Conservation (phyloP, 2,329 filamentous ascomycete genomes). For the Massarina eburnea region DNA sequence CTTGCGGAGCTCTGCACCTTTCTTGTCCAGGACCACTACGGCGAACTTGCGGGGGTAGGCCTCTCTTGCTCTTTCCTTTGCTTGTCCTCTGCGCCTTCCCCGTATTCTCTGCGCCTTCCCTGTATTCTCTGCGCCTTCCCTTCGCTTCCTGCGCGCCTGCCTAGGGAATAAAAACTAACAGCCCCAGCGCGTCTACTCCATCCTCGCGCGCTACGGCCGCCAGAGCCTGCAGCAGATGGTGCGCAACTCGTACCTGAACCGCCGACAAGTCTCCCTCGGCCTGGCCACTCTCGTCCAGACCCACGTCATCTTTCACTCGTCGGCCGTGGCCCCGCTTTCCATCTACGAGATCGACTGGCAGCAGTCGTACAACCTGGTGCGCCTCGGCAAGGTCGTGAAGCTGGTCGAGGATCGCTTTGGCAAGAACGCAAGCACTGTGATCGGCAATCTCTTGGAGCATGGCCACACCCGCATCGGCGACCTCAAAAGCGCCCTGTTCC, state of each 20-base stretch:
- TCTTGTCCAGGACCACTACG: slow-evolving; percentile 85
- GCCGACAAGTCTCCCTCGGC: slow-evolving; percentile 77
- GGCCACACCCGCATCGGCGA: slow-evolving; percentile 76
- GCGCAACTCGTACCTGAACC: slow-evolving; percentile 70
- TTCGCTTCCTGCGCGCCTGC: not conserved
- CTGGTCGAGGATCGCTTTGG: slow-evolving; percentile 75
- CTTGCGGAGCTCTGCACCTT: slow-evolving; percentile 86
- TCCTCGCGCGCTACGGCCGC: slow-evolving; percentile 77
- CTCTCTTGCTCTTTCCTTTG: not conserved
- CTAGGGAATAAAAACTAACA: no score
- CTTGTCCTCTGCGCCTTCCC: not conserved
- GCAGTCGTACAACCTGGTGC: slow-evolving; percentile 78
- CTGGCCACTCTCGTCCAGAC: slow-evolving; percentile 86
- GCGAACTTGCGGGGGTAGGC: slow-evolving; percentile 84
- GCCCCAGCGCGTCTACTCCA: slow-evolving; percentile 76
- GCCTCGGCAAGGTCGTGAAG: slow-evolving; percentile 78
- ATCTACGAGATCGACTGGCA: slow-evolving; percentile 83
- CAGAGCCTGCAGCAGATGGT: slow-evolving; percentile 70
- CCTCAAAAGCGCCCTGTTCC: slow-evolving; percentile 64
- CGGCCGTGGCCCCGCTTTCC: slow-evolving; percentile 63
- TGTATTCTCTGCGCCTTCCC: not conserved
- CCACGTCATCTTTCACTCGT: slow-evolving; percentile 76
- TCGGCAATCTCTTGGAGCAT: slow-evolving; percentile 73
- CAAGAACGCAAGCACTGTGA: slow-evolving; percentile 69
- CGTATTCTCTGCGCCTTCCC: not conserved